Evolutionary conservation across 495 filamentous ascomycete species (phyloP).

Genomic region (Talaromyces wortmannii): DNA sequence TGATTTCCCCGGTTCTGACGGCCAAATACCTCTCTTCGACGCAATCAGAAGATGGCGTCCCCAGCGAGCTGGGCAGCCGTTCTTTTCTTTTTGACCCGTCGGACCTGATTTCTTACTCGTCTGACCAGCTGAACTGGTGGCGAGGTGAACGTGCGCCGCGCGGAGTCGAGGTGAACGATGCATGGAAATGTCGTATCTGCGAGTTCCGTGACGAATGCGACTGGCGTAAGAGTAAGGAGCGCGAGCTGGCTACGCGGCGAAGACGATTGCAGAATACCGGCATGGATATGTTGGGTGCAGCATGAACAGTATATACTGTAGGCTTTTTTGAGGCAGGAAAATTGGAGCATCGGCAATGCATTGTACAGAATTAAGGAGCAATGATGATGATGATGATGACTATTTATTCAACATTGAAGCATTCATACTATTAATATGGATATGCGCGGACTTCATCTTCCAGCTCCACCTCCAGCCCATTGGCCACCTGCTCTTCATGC

Average conservation of each 20-base stretch:
- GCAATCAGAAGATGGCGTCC: slow-evolving; percentile 18
- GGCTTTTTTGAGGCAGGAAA: too few species aligned
- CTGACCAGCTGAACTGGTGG: slow-evolving; percentile 79
- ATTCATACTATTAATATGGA: slow-evolving; percentile 22
- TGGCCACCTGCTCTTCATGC: slow-evolving; percentile 68
- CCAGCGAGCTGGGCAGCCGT: slow-evolving; percentile 52
- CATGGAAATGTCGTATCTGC: slow-evolving; percentile 76
- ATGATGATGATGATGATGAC: too few species aligned
- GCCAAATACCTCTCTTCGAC: slow-evolving; percentile 35
- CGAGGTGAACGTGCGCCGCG: slow-evolving; percentile 63
- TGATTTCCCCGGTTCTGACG: slow-evolving; percentile 38
- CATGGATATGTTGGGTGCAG: slow-evolving; percentile 1
- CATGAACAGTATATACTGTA: neutral
- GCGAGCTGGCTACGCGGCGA: slow-evolving; percentile 25
- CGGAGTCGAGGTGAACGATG: slow-evolving; percentile 85
- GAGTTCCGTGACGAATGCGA: slow-evolving; percentile 55
- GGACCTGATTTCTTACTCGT: slow-evolving; percentile 56
- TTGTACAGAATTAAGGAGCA: too few species aligned
- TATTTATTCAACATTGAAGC: neutral
- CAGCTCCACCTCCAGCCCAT: slow-evolving; percentile 52
- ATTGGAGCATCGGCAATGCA: too few species aligned
- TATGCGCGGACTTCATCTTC: slow-evolving; percentile 54
- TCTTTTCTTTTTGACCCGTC: slow-evolving; percentile 62
- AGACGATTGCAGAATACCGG: slow-evolving; percentile 5
- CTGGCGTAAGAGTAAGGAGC: slow-evolving; percentile 49